Base-by-base conservation (phyloP, 352 stramenopile genomes). In the Phytopythium sindhum region DNA sequence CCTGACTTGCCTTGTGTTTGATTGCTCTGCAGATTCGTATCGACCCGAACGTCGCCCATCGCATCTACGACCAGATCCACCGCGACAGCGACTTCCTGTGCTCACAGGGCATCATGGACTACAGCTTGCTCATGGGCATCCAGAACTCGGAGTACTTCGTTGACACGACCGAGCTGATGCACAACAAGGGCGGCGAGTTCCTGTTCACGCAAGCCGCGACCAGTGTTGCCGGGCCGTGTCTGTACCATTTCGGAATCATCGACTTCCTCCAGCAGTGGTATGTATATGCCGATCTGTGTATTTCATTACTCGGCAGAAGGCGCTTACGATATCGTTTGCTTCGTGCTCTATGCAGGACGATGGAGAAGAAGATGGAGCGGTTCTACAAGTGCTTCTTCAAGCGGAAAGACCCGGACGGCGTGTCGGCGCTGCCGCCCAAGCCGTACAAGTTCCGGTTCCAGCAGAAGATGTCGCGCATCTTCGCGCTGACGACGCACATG, bases 231-330 rank as follows among this genome's bases (percentile, higher is more conserved):
- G 88, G 87, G 39, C 89, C 89, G 50, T 92, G 84, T 33, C 69
- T 96, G 39, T 97, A 97, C 74, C 90, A 97, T 64, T 94, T 97
- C 54, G 90, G 90, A 58, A 96, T 97, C 66, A 97, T 97, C 65
- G 90, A 97, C 63, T 94, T 97, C 48, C 66, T 97, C 50, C 90
- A 97, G 74, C 85, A 96, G 63, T 97, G 87, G 87, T 91, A 64
- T 63, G 84, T 82, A 7, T 21, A 24, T n/a, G 33, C 11, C 19
- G 52, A 23, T 29, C 26, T 26, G 6, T 26, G 39, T 57, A 12
- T 53, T 23, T 47, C 4, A 3, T 50, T 19, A 9, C 6, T 7
- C 23, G 42, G n/a, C 6, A 14, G 21, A 8, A 26, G 21, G 0
- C 17, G 42, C 53, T 15, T 35, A 29, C 44, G 37, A 21, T 58